Percentiles rank a stretch among this genome's conserved stretches.
Evolutionary conservation across 176 grass and related monocot genomes (phyloP).

Genomic region (Avena sativa): DNA sequence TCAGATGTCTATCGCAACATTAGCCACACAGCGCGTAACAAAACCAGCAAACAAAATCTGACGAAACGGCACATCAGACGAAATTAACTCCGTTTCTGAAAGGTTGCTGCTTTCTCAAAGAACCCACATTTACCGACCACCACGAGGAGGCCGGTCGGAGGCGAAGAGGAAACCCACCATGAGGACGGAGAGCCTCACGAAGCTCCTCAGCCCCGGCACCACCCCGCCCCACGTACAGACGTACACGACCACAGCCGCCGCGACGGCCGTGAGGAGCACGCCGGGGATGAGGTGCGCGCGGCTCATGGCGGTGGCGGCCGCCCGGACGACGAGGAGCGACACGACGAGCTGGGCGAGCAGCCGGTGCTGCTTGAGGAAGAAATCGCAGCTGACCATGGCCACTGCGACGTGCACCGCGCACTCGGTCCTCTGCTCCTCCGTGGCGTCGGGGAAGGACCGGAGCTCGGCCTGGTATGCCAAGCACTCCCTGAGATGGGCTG

Average conservation of each 20-base stretch:
- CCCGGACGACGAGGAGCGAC: background rate
- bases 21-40: background rate
- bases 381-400: background rate
- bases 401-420: background rate
- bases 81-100: background rate
- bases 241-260: conserved; percentile 2
- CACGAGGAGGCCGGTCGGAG: background rate
- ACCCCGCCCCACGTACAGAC: conserved; percentile 26
- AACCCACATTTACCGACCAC: background rate
- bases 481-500: background rate
- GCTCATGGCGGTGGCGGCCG: background rate
- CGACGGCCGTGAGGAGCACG: conserved; percentile 5
- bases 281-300: conserved; percentile 20
- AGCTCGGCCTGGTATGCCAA: background rate
- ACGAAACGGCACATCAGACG: background rate
- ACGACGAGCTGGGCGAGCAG: background rate
- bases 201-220: background rate
- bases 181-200: conserved; percentile 20
- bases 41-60: background rate
- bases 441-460: background rate
- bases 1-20: background rate
- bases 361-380: background rate
- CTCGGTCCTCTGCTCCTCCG: background rate
- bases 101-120: background rate
- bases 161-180: conserved; percentile 13